Evolutionary conservation across 495 filamentous ascomycete genomes (phyloP).

Genomic region (Astrocystis sublimbata): DNA sequence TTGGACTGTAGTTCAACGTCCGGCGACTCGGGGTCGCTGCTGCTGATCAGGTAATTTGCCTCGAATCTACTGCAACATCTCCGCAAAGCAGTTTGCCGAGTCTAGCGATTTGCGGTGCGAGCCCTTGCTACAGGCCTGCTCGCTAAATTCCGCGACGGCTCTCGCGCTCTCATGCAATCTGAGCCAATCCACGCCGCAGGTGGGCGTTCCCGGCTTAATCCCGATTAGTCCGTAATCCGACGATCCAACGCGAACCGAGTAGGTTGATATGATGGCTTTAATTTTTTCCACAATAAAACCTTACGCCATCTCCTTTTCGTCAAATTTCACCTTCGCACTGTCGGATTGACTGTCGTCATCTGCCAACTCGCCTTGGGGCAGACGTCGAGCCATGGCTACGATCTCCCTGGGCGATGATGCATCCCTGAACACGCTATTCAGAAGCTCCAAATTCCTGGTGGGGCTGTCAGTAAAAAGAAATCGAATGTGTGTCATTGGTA

Average conservation of each 20-base stretch:
- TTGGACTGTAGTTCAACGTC: too few relatives aligned
- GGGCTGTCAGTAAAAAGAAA: neutral
- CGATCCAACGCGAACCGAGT: neutral
- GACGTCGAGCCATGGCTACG: neutral
- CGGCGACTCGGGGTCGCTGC: too few relatives aligned
- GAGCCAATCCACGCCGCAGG: too few relatives aligned
- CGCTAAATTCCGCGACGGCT: too few relatives aligned
- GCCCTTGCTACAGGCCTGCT: too few relatives aligned
- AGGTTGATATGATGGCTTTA: too few relatives aligned
- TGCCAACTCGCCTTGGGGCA: conserved; percentile 1
- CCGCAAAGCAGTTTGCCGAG: neutral
- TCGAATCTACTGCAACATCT: neutral
- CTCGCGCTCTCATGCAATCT: too few relatives aligned
- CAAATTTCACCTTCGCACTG: neutral
- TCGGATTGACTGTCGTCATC: neutral
- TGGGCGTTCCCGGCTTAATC: too few relatives aligned
- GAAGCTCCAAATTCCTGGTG: neutral
- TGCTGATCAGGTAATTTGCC: too few relatives aligned
- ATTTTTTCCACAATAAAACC: neutral
- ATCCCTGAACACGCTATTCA: conserved; percentile 3
- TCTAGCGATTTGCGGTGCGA: too few relatives aligned
- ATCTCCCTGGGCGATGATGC: conserved; percentile 2
- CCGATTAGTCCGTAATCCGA: neutral
- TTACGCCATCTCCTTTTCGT: neutral
- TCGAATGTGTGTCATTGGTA: neutral